Percentiles rank a stretch among this genome's conserved stretches.
These are phyloP conservation scores for Solanum hybrid DNA, from an alignment of 305 asterid species.

Conservation along the genomic window DNA sequence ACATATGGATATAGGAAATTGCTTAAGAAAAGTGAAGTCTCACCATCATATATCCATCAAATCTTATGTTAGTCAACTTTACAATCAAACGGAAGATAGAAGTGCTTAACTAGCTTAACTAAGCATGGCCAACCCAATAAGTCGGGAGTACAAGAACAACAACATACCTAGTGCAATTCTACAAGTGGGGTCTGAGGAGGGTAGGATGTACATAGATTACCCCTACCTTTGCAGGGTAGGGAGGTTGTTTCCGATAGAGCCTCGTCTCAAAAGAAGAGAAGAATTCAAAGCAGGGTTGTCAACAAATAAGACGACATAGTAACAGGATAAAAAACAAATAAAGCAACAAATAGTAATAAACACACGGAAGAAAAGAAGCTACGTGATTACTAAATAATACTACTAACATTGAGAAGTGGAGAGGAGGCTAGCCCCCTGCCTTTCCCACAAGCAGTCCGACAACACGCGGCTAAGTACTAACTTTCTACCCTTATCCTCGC, in stretches of 20 bases:
- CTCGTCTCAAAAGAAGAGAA: not conserved
- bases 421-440: not conserved
- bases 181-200: not conserved
- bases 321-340: not conserved
- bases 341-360: not conserved
- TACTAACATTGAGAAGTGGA: not conserved
- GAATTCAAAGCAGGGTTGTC: not conserved
- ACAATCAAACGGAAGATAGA: not conserved
- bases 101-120: not conserved
- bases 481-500: not conserved
- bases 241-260: not conserved
- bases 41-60: not conserved
- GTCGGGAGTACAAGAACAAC: not conserved
- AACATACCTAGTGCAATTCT: not conserved
- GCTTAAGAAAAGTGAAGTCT: not conserved
- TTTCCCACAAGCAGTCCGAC: not conserved
- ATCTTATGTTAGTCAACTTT: not conserved
- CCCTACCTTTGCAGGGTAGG: not conserved
- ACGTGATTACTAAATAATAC: not conserved
- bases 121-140: not conserved
- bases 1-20: not conserved
- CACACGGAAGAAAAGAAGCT: not conserved
- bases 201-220: not conserved
- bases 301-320: not conserved
- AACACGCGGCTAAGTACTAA: not conserved